Evolutionary conservation across 345 rosid species (phyloP), one percentile per base, ranked within the genome.

Genomic region (Eucalyptus microcorys): DNA sequence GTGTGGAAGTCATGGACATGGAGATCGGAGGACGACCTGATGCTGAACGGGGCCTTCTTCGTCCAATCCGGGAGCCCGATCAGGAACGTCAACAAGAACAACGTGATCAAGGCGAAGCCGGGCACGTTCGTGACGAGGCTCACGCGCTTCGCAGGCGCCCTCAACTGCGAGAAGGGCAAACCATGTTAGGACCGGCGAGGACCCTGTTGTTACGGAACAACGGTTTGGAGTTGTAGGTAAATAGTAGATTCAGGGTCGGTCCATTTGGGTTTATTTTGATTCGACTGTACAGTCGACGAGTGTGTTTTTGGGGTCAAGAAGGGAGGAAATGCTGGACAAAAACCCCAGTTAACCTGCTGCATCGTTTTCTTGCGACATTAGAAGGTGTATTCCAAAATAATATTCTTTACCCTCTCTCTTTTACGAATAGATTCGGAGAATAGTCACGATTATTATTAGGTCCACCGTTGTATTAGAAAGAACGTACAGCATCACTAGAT

Each of bases 11-110:
- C 86, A 6, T 93, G 95, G 95, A 86, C 66, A 17, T 93, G 95
- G 94, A 87, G 80, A 48, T 92, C 94, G 22, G 89, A 92, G 47
- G 88, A 90, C 16, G 95, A 93, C 86, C 50, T 92, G 49, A 37
- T 93, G 93, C 87, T 93, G 93, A 92, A 92, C 49, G 94, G 95
- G 16, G 95, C 95, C 24, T 88, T 87, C 87, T 93, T 93, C 87
- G 79, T 85, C 8, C 80, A 79, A 59, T 93, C 95, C 5, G 95
- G 95, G 30, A 52, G 47, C 5, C 84, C 88, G 40, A 21, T 5
- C 2, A 76, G 85, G 55, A 89, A 42, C 37, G 57, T 64, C 86
- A 66, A 86, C 59, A 88, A 49, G 91, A 49, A 90, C 61, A 52
- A 93, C 22, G 32, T 93, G 49, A 90, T 93, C 81, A 87, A 87